These are phyloP conservation scores for Aaosphaeria arxii DNA, from an alignment of 2,329 filamentous ascomycete species.

Conservation along the genomic window DNA sequence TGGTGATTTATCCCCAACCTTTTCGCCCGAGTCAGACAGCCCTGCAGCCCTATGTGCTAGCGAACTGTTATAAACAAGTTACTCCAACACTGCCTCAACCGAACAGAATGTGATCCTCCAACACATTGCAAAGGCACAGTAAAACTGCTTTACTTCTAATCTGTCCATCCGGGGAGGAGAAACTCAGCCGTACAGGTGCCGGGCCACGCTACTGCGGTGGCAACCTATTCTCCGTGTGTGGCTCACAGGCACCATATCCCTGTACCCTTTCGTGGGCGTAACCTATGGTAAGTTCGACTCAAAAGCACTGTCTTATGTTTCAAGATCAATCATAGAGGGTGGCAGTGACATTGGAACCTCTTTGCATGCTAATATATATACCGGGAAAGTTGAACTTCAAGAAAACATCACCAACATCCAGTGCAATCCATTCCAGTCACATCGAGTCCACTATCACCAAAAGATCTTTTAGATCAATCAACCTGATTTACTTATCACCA, in stretches of 20 bases:
- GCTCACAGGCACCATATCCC: background rate
- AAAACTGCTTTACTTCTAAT: background rate
- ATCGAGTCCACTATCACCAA: background rate
- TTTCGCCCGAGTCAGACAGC: background rate
- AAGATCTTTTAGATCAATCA: background rate
- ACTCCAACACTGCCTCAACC: background rate
- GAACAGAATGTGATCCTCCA: background rate
- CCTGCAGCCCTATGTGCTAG: background rate
- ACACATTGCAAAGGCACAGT: background rate
- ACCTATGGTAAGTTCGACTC: background rate
- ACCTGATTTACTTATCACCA: background rate
- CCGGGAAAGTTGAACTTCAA: conserved; percentile 1
- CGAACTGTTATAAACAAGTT: background rate
- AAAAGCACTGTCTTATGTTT: background rate
- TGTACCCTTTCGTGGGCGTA: background rate
- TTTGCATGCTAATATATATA: conserved; percentile 5
- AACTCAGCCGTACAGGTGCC: background rate
- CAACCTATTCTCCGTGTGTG: background rate
- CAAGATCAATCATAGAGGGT: background rate
- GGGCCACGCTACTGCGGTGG: background rate
- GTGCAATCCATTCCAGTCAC: background rate
- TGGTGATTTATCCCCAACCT: background rate
- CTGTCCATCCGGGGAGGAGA: background rate
- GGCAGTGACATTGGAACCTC: conserved; percentile 3
- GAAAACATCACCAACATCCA: background rate